These are phyloP conservation scores for Rhizoclosmatium globosum DNA, from an alignment of 192 early-diverging fungal genomes.

Conservation along the genomic window DNA sequence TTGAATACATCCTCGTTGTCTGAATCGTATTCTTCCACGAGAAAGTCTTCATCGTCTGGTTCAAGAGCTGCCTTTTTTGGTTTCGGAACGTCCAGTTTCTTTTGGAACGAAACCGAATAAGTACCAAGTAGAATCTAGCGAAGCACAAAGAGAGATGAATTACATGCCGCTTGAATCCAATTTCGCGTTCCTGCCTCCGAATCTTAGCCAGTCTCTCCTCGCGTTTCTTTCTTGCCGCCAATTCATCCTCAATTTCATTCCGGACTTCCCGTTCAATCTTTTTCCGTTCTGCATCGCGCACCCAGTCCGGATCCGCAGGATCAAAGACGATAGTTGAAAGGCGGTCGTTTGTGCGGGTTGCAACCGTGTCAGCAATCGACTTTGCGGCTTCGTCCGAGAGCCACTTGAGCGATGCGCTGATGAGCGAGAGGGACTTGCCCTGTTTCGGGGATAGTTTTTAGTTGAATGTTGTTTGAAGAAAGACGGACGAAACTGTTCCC, in stretches of 20 bases:
- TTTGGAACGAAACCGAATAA: too few relatives aligned
- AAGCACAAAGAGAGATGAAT: not conserved
- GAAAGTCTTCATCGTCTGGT: conserved; percentile 50
- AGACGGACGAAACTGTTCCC: conserved; percentile 71
- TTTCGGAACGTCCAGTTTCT: too few relatives aligned
- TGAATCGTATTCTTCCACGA: conserved; percentile 73
- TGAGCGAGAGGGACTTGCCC: conserved; percentile 90
- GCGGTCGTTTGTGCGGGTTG: conserved; percentile 1
- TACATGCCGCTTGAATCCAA: not conserved
- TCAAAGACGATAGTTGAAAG: not conserved
- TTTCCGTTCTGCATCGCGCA: conserved; percentile 7
- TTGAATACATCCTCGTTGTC: conserved; percentile 49
- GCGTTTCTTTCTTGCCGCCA: not conserved
- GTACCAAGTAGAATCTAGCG: too few relatives aligned
- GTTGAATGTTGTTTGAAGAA: conserved; percentile 2
- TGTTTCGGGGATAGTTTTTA: conserved; percentile 22
- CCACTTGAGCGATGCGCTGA: conserved; percentile 89
- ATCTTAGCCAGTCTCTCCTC: conserved; percentile 19
- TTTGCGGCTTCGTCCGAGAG: conserved; percentile 59
- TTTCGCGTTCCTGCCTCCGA: conserved; percentile 19
- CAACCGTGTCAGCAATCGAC: conserved; percentile 14
- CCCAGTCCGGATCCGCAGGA: conserved; percentile 50
- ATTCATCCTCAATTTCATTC: not conserved
- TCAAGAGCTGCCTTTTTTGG: conserved; percentile 3
- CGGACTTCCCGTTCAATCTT: conserved; percentile 14